Conservation (phyloP, 2,329 filamentous ascomycete genomes). For the Cladosporium sp. region DNA sequence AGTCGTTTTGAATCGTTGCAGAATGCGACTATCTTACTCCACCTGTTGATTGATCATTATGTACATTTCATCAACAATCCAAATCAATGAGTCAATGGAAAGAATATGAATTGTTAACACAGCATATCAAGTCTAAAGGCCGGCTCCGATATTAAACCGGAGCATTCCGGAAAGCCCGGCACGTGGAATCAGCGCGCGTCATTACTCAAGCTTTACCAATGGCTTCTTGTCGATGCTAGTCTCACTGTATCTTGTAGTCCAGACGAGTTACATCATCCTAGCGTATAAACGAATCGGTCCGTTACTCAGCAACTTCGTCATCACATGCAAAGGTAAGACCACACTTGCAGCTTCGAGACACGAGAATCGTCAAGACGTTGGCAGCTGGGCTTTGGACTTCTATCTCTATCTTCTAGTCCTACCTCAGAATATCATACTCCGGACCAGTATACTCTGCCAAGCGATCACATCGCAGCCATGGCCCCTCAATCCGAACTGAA, state of each 20-base stretch:
- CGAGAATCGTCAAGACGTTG: background rate
- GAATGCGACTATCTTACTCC: background rate
- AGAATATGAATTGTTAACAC: background rate
- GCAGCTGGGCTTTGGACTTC: background rate
- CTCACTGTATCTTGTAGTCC: background rate
- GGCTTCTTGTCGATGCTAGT: background rate
- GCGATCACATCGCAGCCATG: background rate
- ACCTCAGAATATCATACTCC: background rate
- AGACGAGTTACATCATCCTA: conserved; percentile 6
- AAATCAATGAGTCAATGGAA: background rate
- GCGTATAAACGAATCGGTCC: conserved; percentile 16
- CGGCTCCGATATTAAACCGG: background rate
- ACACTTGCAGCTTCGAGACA: conserved; percentile 3
- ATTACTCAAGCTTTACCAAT: conserved; percentile 11
- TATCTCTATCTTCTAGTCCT: background rate
- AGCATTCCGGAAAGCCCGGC: conserved; percentile 1
- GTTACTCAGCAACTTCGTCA: background rate
- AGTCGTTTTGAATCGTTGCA: background rate
- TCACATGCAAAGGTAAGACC: conserved; percentile 1
- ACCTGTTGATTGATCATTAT: background rate
- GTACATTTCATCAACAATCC: background rate
- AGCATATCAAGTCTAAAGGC: background rate
- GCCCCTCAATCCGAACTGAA: conserved; percentile 17
- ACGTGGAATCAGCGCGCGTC: background rate
- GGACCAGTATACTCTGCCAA: background rate